A percentile compares a stretch with the other conserved stretches of the same genome.
Evolutionary conservation across 1,284 basidiomycete species (phyloP).

Genomic region (Lentinula novae-zelandiae): DNA sequence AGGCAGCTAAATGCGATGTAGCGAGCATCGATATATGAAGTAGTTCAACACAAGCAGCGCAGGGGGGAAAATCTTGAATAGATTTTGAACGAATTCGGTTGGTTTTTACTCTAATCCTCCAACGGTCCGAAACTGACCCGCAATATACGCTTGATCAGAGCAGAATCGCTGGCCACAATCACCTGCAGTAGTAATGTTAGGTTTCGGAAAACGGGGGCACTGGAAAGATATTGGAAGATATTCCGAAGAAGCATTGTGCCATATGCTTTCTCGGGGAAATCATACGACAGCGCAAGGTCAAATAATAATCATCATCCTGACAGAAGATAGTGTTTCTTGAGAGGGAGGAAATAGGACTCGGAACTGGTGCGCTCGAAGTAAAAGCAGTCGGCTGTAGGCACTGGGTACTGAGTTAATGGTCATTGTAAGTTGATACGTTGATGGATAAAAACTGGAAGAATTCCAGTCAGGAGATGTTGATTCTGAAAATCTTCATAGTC

Average conservation of each 20-base stretch:
- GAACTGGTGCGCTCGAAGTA: no score
- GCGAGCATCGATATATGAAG: background rate
- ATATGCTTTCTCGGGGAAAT: background rate
- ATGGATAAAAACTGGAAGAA: no score
- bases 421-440: no score
- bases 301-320: background rate
- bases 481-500: no score
- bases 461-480: no score
- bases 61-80: background rate
- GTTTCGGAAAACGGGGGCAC: background rate
- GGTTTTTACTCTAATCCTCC: background rate
- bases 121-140: slow-evolving; percentile 7
- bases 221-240: background rate
- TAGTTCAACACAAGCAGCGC: background rate
- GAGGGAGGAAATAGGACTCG: no score
- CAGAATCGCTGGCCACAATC: background rate
- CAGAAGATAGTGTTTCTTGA: background rate
- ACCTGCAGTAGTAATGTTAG: background rate
- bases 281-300: background rate
- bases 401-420: no score
- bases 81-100: background rate
- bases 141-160: background rate
- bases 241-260: background rate
- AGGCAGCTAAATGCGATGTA: background rate
- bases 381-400: no score